phyloP scores from a whole-genome alignment of 345 rosid genomes.

The Balakata baccata region DNA sequence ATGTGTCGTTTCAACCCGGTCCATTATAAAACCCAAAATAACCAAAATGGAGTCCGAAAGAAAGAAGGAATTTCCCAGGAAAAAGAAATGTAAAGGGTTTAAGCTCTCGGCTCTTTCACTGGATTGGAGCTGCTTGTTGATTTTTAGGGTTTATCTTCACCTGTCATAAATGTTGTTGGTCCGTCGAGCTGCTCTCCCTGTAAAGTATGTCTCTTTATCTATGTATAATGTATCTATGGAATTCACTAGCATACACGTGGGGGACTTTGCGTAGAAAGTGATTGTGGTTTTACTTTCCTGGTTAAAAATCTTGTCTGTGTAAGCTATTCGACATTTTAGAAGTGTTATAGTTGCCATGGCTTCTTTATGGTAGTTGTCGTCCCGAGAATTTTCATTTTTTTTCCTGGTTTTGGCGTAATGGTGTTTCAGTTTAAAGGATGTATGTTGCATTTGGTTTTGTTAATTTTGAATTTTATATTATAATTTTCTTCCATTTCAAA shows the following conservation, averaged over 20 bases:
- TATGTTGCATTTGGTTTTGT: no score
- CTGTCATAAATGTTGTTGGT: constrained; percentile 11
- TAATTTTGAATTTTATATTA: no score
- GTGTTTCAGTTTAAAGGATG: no score
- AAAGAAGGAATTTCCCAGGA: no score
- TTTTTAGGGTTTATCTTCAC: neutral
- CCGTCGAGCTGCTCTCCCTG: constrained; percentile 15
- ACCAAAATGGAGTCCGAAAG: no score
- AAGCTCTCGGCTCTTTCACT: neutral
- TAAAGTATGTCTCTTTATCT: constrained; percentile 9
- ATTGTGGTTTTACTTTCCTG: neutral
- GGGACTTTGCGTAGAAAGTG: neutral
- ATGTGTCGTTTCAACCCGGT: no score
- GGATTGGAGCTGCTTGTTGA: neutral
- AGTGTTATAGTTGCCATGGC: neutral
- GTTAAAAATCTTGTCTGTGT: neutral
- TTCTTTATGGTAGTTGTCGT: neutral
- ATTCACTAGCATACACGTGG: neutral
- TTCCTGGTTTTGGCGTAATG: neutral
- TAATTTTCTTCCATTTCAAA: no score
- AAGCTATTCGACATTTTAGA: neutral
- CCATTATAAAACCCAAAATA: no score
- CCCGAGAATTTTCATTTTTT: no score
- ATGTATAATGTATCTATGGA: neutral
- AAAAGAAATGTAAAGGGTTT: no score